These are phyloP conservation scores for Rhizopogon sp. DNA, from an alignment of 768 basidiomycete species.

Conservation along the genomic window DNA sequence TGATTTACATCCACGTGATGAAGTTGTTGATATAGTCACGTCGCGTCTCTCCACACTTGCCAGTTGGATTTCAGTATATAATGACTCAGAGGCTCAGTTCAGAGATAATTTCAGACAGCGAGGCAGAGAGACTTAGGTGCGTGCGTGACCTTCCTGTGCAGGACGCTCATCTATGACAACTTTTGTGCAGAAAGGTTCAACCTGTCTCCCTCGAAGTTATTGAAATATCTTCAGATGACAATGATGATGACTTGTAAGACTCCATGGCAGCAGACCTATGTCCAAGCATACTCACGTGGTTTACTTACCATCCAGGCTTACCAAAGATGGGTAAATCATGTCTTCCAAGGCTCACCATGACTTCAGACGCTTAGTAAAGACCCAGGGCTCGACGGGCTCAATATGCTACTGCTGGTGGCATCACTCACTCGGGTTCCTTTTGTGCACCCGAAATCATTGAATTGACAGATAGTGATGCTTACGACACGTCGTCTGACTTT, in stretches of 20 bases:
- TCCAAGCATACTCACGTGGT: constrained; percentile 1
- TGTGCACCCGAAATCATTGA: constrained; percentile 20
- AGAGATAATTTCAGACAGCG: constrained; percentile 44
- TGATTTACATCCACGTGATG: not conserved
- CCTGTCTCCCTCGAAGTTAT: constrained; percentile 33
- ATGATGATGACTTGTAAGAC: constrained; percentile 30
- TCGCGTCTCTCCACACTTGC: not conserved
- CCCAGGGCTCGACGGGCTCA: not conserved
- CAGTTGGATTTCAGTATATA: not conserved
- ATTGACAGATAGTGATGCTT: constrained; percentile 24
- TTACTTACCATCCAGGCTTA: not conserved
- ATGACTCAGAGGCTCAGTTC: not conserved
- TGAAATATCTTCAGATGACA: constrained; percentile 49
- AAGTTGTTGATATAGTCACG: not conserved
- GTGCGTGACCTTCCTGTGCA: constrained; percentile 4
- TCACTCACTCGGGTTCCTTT: not conserved
- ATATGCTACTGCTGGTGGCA: not conserved
- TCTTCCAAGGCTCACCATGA: too few relatives aligned
- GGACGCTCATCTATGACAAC: not conserved
- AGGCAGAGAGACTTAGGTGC: constrained; percentile 39
- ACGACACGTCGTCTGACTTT: constrained; percentile 11
- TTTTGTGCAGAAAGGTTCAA: not conserved
- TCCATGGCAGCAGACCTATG: constrained; percentile 10
- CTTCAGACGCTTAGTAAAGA: not conserved
- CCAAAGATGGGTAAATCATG: not conserved